Evolutionary conservation across 345 rosid genomes (phyloP), one percentile per base, ranked within the genome.

Genomic region (Chamaenerion angustifolium): DNA sequence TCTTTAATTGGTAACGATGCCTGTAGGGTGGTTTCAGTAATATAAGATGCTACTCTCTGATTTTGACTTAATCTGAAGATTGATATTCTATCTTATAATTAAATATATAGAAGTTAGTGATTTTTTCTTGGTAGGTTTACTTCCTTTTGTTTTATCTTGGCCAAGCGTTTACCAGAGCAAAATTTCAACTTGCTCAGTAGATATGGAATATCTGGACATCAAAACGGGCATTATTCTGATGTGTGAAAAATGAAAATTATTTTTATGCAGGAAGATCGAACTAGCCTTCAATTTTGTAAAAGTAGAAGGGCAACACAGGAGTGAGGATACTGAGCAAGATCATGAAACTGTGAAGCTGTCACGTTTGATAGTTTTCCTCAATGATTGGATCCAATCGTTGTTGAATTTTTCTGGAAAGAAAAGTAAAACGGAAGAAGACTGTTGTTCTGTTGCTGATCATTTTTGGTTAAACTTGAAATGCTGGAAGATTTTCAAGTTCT

Each of bases 401-500:
- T 71, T 92, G 65, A 60, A 78, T 52, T 65, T 76, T 0, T 47
- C 65, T 0, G 73, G 78, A 46, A 77, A 75, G 68, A 78, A 73
- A 48, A 52, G 43, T 55, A 57, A 62, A 42, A 48, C 48, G 16
- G 60, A 61, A 46, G 65, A 52, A 43, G 72, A 42, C 18, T 43
- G 40, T 31, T 51, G 16, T 42, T 45, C 52, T 6, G 63, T 55
- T 16, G 57, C 17, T 47, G 12, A 64, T 41, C 71, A 61, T 42
- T 59, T 76, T 11, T 73, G 73, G 60, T 68, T 82, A 62, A 93
- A 92, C 68, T 67, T 54, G 19, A 82, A 89, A 64, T 84, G 90
- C 59, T 92, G 98, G 96, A 66, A 69, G 43, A 63, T 87, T 56
- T 77, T 92, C 55, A 73, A 70, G 53, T 87, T 82, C 54, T 87